Conservation (phyloP, 371 early-diverging fungal genomes). For the Lichtheimia ornata region DNA sequence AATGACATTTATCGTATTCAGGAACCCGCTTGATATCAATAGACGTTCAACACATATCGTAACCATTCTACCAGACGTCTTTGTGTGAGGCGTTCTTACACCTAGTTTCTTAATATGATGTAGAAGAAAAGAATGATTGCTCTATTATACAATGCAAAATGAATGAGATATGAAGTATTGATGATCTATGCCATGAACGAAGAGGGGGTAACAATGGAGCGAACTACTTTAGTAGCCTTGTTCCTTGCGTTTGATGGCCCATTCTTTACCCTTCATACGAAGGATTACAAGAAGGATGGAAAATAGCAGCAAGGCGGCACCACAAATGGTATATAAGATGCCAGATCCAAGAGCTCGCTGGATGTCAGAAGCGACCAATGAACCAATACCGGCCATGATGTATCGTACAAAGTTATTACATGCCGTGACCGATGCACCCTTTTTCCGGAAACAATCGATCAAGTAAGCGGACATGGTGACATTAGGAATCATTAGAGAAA, state of each 20-base stretch:
- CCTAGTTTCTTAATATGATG: too few relatives aligned
- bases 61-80: too few relatives aligned
- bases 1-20: too few relatives aligned
- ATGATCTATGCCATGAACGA: too few relatives aligned
- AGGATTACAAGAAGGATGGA: background rate
- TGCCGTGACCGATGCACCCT: slow-evolving; percentile 43
- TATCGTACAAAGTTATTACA: slow-evolving; percentile 45
- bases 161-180: too few relatives aligned
- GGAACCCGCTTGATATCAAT: too few relatives aligned
- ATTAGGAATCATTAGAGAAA: slow-evolving; percentile 34
- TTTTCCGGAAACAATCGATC: slow-evolving; percentile 39
- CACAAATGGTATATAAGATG: slow-evolving; percentile 31
- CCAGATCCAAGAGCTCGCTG: slow-evolving; percentile 30
- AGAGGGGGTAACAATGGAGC: too few relatives aligned
- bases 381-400: slow-evolving; percentile 35
- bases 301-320: slow-evolving; percentile 8
- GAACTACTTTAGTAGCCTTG: too few relatives aligned
- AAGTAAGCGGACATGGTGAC: slow-evolving; percentile 36
- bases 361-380: slow-evolving; percentile 34
- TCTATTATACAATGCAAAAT: too few relatives aligned
- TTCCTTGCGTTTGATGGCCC: background rate
- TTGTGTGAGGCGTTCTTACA: too few relatives aligned
- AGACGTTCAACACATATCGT: too few relatives aligned
- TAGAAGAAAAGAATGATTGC: too few relatives aligned
- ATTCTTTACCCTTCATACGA: background rate